Percentiles rank a stretch among this genome's conserved stretches.
These are phyloP conservation scores for Setaria viridis DNA, from an alignment of 202 grass and related monocot genomes.

Conservation along the genomic window DNA sequence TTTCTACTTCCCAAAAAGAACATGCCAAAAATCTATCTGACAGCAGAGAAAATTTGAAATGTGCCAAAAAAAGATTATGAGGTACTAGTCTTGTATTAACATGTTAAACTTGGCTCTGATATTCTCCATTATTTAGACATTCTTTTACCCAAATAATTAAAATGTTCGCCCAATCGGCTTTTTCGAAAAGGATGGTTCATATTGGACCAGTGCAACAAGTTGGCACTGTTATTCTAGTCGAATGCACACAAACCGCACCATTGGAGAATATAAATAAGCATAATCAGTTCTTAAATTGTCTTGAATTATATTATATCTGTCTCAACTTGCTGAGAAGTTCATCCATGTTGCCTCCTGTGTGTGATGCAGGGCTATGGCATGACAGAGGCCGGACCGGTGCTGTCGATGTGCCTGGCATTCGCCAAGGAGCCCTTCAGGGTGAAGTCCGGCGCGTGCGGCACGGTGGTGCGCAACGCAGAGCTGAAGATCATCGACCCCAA, in stretches of 20 bases:
- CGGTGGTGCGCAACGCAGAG: conserved; percentile 81
- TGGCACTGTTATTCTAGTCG: background rate
- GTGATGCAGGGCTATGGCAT: conserved; percentile 74
- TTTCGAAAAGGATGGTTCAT: background rate
- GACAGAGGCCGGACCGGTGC: conserved; percentile 82
- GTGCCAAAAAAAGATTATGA: too few species aligned
- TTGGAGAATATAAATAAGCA: background rate
- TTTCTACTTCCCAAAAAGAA: too few species aligned
- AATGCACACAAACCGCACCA: background rate
- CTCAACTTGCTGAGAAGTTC: background rate
- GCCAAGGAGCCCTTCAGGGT: conserved; percentile 73
- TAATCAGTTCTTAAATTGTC: background rate
- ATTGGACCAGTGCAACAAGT: background rate
- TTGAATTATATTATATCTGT: background rate
- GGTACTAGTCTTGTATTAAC: too few species aligned
- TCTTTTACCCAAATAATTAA: too few species aligned
- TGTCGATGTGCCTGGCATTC: conserved; percentile 78
- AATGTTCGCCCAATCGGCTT: background rate
- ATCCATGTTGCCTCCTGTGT: background rate
- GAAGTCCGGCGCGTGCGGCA: conserved; percentile 77
- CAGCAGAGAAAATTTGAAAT: background rate
- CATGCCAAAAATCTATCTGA: background rate
- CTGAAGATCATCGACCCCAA: conserved; percentile 74
- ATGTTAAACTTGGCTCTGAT: too few species aligned
- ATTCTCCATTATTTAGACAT: too few species aligned